Base-by-base conservation (phyloP, 2,329 filamentous ascomycete species). In the Tolypocladium nubicola region DNA sequence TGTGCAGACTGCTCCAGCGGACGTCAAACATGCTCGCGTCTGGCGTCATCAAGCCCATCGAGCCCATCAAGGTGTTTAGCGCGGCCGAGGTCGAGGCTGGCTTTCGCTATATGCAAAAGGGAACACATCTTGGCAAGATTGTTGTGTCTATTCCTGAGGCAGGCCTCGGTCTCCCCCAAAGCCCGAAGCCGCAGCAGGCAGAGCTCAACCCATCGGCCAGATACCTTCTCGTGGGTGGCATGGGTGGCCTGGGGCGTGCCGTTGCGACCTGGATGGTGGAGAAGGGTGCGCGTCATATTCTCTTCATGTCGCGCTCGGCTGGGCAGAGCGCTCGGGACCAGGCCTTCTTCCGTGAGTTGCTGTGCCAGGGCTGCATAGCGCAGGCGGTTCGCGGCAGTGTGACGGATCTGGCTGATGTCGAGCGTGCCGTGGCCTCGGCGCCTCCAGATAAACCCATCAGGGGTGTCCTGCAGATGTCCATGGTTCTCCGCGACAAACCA, bases 91-190 rank as follows among this genome's bases (percentile, higher is more conserved):
- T 60, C 9, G 21, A 56, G 2, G 57, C 61, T 0, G 65, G 61
- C 1, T 63, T 66, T 37, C 37, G 59, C 13, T 55, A 56, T 11
- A 58, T 66, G 38, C 64, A 66, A 19, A 57, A 56, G 19, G 62
- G 59, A 3, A 57, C 61, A 2, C 62, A 64, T 14, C 61, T 64
- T 6, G 62, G 62, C 37, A 65, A 65, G 41, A 55, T 61, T 49
- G 59, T 60, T 9, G 47, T 65, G 1, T 54, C 40, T 3, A 59
- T 64, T 58, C 57, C 57, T 8, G 52, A 56, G n/a, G 59, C 35
- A 55, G 14, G 33, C 50, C n/a, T 10, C 21, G 7, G 50, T 21
- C 30, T 56, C 14, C 38, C 30, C 10, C 16, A 45, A 14, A 35
- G 39, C 16, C 23, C 19, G 38, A n/a, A 13, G 50, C n/a, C 40